Conservation (phyloP, 2,329 filamentous ascomycete species). For the Nemania sp. region DNA sequence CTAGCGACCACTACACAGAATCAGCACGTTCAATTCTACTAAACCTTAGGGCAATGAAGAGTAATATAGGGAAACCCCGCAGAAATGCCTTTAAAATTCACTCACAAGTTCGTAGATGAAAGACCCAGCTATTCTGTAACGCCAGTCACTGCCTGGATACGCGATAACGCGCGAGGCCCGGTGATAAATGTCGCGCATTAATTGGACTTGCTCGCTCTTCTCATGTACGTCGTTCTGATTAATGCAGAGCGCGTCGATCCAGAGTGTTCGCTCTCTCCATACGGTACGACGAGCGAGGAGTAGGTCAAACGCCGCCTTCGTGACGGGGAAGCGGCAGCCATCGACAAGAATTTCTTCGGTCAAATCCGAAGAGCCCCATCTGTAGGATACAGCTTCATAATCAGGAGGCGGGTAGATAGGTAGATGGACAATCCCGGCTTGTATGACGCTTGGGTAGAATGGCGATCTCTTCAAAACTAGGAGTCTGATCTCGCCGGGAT, state of each 20-base stretch:
- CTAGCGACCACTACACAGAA: neutral
- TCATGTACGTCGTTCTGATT: constrained; percentile 35
- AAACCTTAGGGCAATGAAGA: neutral
- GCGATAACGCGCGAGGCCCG: constrained; percentile 33
- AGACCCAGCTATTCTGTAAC: constrained; percentile 21
- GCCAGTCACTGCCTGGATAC: constrained; percentile 27
- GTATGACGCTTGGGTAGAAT: constrained; percentile 28
- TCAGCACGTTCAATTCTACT: neutral
- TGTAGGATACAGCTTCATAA: constrained; percentile 39
- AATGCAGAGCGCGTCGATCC: constrained; percentile 40
- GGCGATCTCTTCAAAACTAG: constrained; percentile 36
- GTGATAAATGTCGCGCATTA: constrained; percentile 37
- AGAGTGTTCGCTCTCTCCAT: constrained; percentile 33
- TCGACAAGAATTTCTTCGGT: constrained; percentile 34
- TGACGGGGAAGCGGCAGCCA: constrained; percentile 33
- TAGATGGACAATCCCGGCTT: constrained; percentile 26
- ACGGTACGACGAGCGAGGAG: constrained; percentile 33
- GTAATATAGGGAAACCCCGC: neutral
- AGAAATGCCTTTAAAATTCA: neutral
- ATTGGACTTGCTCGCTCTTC: constrained; percentile 34
- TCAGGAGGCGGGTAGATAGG: constrained; percentile 27
- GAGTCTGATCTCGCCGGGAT: constrained; percentile 46
- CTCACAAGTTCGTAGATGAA: constrained; percentile 28
- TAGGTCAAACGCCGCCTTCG: constrained; percentile 33
- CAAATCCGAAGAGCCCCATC: constrained; percentile 32